Conservation (phyloP, 2,329 filamentous ascomycete genomes). For the Ceratocystis albifundus region DNA sequence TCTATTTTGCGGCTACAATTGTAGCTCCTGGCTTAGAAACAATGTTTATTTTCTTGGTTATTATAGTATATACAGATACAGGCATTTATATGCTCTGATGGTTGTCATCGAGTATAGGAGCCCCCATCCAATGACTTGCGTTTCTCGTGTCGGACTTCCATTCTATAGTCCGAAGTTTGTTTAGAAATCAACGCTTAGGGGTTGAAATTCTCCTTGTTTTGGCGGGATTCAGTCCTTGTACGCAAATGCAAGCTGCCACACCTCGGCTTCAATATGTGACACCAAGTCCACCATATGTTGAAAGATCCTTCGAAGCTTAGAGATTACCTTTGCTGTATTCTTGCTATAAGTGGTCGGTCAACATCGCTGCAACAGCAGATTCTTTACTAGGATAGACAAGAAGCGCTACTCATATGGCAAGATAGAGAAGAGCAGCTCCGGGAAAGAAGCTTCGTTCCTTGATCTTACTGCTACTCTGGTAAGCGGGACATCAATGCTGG, state of each 20-base stretch:
- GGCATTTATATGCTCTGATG: background rate
- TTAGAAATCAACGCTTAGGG: background rate
- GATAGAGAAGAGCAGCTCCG: constrained; percentile 9
- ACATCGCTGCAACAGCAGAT: constrained; percentile 7
- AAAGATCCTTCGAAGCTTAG: background rate
- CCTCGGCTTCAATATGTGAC: background rate
- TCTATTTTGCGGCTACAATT: background rate
- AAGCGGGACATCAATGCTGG: background rate
- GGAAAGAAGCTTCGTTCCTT: constrained; percentile 10
- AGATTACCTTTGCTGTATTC: background rate
- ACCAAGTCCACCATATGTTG: background rate
- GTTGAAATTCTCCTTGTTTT: background rate
- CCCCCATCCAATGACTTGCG: background rate
- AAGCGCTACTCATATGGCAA: background rate
- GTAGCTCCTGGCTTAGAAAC: no score
- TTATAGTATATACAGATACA: no score
- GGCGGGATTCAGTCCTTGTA: background rate
- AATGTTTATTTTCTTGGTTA: no score
- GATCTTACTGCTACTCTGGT: background rate
- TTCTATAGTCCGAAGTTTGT: constrained; percentile 13
- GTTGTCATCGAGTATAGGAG: background rate
- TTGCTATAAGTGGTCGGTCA: constrained; percentile 2
- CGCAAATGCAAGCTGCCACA: background rate
- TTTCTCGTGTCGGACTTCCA: constrained; percentile 18
- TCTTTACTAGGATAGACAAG: background rate